A percentile compares a stretch with the other conserved stretches of the same genome.
These are phyloP conservation scores for Trametes punicea DNA, from an alignment of 768 basidiomycete species.

Conservation along the genomic window DNA sequence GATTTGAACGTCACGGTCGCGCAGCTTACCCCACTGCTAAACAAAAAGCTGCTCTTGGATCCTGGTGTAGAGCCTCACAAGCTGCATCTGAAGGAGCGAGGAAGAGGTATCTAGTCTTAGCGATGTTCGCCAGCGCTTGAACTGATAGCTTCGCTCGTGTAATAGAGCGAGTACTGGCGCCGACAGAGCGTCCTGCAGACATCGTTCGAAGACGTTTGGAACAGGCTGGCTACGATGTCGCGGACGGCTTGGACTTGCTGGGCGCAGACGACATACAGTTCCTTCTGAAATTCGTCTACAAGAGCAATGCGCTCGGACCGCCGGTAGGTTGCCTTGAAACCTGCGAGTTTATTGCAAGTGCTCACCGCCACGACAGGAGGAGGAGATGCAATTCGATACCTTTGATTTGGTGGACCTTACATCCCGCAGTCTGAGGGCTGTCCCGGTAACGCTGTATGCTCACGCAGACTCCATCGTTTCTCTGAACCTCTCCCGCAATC, in stretches of 20 bases:
- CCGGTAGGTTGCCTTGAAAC: conserved; percentile 42
- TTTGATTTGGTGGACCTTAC: conserved; percentile 83
- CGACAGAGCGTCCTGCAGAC: conserved; percentile 78
- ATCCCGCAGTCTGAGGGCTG: conserved; percentile 74
- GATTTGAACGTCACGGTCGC: conserved; percentile 63
- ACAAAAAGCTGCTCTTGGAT: conserved; percentile 49
- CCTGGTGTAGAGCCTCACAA: conserved; percentile 59
- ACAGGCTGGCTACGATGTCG: conserved; percentile 84
- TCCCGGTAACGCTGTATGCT: conserved; percentile 83
- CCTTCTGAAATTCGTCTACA: conserved; percentile 87
- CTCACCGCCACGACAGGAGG: conserved; percentile 47
- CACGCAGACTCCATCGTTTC: conserved; percentile 81
- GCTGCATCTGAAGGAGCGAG: conserved; percentile 72
- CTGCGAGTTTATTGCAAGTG: not conserved
- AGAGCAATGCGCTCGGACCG: conserved; percentile 65
- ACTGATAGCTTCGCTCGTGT: not conserved
- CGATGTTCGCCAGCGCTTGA: not conserved
- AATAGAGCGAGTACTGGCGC: conserved; percentile 77
- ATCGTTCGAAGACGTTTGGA: conserved; percentile 81
- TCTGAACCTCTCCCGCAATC: conserved; percentile 89
- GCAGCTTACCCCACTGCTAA: conserved; percentile 60
- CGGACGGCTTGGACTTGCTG: conserved; percentile 75
- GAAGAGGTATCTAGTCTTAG: conserved; percentile 48
- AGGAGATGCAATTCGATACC: conserved; percentile 65
- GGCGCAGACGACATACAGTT: conserved; percentile 79